phyloP scores from a whole-genome alignment of 2,329 filamentous ascomycete genomes.

The Talaromyces islandicus region DNA sequence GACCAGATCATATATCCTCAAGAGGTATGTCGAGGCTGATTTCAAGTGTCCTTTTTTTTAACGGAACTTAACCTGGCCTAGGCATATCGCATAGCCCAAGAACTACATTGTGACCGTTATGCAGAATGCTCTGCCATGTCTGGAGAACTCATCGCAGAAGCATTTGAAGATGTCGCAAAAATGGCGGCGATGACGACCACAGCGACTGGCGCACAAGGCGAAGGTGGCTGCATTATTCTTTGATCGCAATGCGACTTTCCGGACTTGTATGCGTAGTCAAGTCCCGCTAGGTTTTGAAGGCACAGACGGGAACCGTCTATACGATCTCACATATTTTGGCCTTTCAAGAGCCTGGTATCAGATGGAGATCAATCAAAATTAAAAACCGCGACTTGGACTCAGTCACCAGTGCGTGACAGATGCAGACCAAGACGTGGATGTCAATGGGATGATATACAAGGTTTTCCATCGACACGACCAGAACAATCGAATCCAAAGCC shows the following conservation, averaged over 20 bases:
- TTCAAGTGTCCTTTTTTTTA: neutral
- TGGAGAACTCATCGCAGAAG: slow-evolving; percentile 54
- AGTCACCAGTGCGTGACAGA: neutral
- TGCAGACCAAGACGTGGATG: neutral
- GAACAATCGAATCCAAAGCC: neutral
- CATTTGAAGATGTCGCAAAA: slow-evolving; percentile 55
- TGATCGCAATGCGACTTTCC: slow-evolving; percentile 18
- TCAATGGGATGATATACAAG: neutral
- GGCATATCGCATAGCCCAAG: slow-evolving; percentile 54
- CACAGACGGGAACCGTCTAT: no score
- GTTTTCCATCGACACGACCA: neutral
- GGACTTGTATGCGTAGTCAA: neutral
- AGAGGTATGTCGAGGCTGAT: slow-evolving; percentile 24
- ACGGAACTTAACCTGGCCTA: neutral
- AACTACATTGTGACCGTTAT: slow-evolving; percentile 56
- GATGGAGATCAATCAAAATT: neutral
- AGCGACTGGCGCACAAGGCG: slow-evolving; percentile 44
- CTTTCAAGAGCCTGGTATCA: neutral
- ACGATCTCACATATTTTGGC: neutral
- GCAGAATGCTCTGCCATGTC: slow-evolving; percentile 58
- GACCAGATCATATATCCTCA: slow-evolving; percentile 39
- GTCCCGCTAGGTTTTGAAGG: no score
- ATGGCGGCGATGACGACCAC: slow-evolving; percentile 55
- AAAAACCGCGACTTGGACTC: neutral
- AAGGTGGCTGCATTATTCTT: slow-evolving; percentile 37